phyloP scores from a whole-genome alignment of 2,329 filamentous ascomycete genomes.

The Lasiodiplodia citricola region DNA sequence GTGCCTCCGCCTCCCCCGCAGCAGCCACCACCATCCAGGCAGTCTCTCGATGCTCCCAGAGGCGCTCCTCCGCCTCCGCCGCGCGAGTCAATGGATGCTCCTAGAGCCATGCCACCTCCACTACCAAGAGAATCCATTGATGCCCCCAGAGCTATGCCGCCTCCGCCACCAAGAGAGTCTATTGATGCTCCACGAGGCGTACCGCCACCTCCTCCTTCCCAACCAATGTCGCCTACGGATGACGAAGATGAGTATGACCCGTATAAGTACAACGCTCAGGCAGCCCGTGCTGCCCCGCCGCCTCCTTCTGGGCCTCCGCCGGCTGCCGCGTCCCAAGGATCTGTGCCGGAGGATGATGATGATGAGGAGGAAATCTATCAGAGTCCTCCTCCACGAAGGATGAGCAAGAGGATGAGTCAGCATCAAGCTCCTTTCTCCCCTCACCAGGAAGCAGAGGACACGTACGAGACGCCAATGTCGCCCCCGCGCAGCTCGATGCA shows the following conservation, averaged over 20 bases:
- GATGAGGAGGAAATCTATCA: slow-evolving; percentile 46
- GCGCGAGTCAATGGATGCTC: slow-evolving; percentile 71
- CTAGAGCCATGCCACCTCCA: slow-evolving; percentile 69
- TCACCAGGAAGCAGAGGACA: slow-evolving; percentile 35
- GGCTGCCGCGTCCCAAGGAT: slow-evolving; percentile 31
- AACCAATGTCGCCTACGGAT: slow-evolving; percentile 36
- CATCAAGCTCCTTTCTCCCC: slow-evolving; percentile 43
- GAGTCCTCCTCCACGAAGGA: slow-evolving; percentile 38
- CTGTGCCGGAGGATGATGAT: slow-evolving; percentile 33
- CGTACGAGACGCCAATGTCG: slow-evolving; percentile 39
- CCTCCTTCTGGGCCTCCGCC: slow-evolving; percentile 44
- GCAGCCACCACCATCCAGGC: slow-evolving; percentile 57
- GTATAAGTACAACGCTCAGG: slow-evolving; percentile 55
- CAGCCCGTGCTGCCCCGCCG: slow-evolving; percentile 39
- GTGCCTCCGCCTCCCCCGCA: slow-evolving; percentile 63
- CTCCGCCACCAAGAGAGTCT: slow-evolving; percentile 57
- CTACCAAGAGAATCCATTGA: slow-evolving; percentile 74
- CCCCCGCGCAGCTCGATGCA: slow-evolving; percentile 36
- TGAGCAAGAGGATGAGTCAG: slow-evolving; percentile 28
- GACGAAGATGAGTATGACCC: slow-evolving; percentile 74
- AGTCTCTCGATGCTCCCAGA: slow-evolving; percentile 74
- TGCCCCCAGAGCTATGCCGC: slow-evolving; percentile 71
- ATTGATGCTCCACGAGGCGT: slow-evolving; percentile 53
- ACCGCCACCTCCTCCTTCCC: slow-evolving; percentile 66
- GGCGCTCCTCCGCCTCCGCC: slow-evolving; percentile 68